Evolutionary conservation across 164 flowering plant species (phyloP).

Genomic region (Liquidambar formosana): DNA sequence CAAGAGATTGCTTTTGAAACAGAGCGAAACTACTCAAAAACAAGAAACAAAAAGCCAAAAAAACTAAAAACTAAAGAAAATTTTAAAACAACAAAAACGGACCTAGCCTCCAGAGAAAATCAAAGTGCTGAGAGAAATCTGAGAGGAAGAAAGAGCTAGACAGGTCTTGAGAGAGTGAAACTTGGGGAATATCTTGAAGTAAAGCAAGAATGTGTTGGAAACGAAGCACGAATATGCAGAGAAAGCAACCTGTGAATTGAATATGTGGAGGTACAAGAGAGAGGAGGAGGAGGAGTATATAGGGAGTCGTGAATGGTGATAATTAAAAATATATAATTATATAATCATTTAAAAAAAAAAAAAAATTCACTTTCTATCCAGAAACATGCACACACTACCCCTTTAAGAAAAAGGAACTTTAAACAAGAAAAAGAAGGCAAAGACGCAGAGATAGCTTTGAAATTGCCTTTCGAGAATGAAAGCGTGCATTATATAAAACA

Average conservation of each 20-base stretch:
- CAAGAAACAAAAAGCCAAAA: background rate
- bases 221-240: conserved; percentile 1
- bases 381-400: background rate
- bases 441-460: conserved; percentile 1
- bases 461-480: background rate
- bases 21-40: background rate
- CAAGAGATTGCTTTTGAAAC: background rate
- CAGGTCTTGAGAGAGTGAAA: background rate
- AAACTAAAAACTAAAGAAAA: too few species aligned
- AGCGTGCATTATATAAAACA: background rate
- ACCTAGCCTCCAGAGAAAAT: background rate
- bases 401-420: conserved; percentile 8
- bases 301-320: background rate
- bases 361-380: background rate
- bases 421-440: background rate
- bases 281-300: too few species aligned
- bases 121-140: background rate
- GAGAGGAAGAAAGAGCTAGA: background rate
- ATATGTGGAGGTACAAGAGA: too few species aligned
- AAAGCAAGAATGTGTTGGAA: background rate
- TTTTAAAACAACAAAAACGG: background rate
- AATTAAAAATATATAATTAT: background rate
- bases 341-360: background rate
- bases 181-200: background rate
- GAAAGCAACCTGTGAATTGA: background rate